phyloP scores from a whole-genome alignment of 2,329 filamentous ascomycete genomes.

The Passalora sequoiae region DNA sequence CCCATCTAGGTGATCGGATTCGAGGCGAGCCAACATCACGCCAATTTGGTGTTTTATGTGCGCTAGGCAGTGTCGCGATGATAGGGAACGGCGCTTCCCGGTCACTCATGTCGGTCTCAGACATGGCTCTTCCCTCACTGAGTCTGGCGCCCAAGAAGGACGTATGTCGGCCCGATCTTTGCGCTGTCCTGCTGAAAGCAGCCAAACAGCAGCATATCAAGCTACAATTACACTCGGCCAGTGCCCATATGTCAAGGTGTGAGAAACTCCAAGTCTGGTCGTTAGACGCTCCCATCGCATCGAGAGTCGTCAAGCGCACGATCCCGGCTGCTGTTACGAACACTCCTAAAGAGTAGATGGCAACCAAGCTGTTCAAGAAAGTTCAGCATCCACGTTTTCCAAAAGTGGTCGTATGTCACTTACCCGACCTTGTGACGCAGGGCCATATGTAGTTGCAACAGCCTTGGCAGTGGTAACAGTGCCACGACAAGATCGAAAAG shows the following conservation, averaged over 20 bases:
- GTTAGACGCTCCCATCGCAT: neutral
- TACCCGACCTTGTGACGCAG: neutral
- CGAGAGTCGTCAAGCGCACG: neutral
- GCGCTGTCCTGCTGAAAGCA: neutral
- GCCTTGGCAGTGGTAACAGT: neutral
- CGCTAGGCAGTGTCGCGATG: neutral
- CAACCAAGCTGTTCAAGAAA: no score
- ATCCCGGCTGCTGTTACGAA: no score
- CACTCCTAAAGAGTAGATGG: no score
- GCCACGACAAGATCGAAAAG: neutral
- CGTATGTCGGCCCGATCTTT: neutral
- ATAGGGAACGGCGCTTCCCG: neutral
- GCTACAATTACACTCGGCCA: neutral
- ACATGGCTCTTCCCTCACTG: neutral
- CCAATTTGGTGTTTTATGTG: neutral
- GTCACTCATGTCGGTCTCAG: neutral
- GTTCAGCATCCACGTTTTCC: no score
- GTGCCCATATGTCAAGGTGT: neutral
- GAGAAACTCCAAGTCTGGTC: neutral
- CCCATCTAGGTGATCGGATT: neutral
- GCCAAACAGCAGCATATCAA: neutral
- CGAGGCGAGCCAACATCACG: neutral
- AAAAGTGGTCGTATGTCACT: no score
- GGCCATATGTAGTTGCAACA: neutral
- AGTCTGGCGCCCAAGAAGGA: neutral